Evolutionary conservation across 345 rosid species (phyloP), one percentile per base, ranked within the genome.

Genomic region (Bruguiera gymnorhiza): DNA sequence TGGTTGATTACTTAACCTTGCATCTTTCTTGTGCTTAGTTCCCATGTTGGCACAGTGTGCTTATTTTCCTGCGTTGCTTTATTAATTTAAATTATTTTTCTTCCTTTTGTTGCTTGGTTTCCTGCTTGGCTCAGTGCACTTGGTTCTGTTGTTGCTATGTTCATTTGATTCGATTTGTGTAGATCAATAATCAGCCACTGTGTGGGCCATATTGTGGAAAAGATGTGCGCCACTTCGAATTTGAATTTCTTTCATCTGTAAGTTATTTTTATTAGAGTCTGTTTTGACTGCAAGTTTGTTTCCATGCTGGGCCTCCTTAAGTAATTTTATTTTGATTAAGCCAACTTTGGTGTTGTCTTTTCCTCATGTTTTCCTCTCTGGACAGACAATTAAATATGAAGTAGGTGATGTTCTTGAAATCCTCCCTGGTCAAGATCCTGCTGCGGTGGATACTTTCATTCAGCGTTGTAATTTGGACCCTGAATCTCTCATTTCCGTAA

Each of bases 201-300:
- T 82, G 92, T 64, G 86, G 78, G 66, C 75, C 56, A 65, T 88
- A 79, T 63, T 70, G 82, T 65, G 88, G 86, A 71, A 95, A 87
- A 80, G 97, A 89, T 81, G 97, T 95, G 67, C 92, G 83, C 50
- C 97, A 89, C 81, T 88, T 95, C 46, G 99, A 92, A 77, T 90
- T 95, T 77, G 93, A 95, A 37, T 92, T 81, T 81, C 79, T 75
- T 80, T 84, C 93, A 60, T 46, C 81, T 9, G 99, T 92, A 78
- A 86, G 93, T 81, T 69, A 53, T 75, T 75, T 26, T 55, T 26
- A 23, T 72, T 67, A 57, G 20, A 8, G 75, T 75, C 26, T 59
- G 58, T n/a, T 57, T 61, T 62, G 10, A 9, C 10, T 20, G 27
- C 34, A 50, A 15, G 5, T 66, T 3, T n/a, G 30, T 61, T 34